A percentile compares a stretch with the other conserved stretches of the same genome.
Evolutionary conservation across 345 rosid species (phyloP).

Genomic region (Boechera retrofracta): DNA sequence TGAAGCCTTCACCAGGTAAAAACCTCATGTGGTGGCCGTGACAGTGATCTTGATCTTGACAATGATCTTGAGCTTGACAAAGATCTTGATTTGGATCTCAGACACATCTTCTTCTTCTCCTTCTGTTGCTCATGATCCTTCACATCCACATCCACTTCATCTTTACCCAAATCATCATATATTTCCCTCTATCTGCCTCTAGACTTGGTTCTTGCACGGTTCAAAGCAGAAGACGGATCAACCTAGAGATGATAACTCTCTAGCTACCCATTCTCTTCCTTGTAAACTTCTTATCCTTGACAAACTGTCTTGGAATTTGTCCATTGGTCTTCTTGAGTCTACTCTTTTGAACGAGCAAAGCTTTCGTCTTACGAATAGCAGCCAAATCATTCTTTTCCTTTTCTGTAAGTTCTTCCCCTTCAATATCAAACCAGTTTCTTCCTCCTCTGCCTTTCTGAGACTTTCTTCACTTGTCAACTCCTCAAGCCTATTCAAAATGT

Average conservation of each 20-base stretch:
- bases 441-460: slow-evolving; percentile 58
- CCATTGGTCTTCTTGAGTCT: slow-evolving; percentile 80
- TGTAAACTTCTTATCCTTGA: slow-evolving; percentile 66
- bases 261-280: slow-evolving; percentile 63
- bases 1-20: slow-evolving; percentile 84
- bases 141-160: slow-evolving; percentile 58
- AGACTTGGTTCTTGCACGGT: slow-evolving; percentile 68
- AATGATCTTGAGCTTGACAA: slow-evolving; percentile 47
- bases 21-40: slow-evolving; percentile 54
- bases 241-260: slow-evolving; percentile 66
- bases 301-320: slow-evolving; percentile 78
- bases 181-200: slow-evolving; percentile 78
- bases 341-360: slow-evolving; percentile 64
- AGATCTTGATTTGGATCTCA: slow-evolving; percentile 45
- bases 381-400: slow-evolving; percentile 71
- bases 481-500: slow-evolving; percentile 72
- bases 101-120: slow-evolving; percentile 61
- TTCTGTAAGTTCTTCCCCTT: slow-evolving; percentile 58
- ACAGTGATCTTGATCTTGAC: slow-evolving; percentile 57
- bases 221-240: slow-evolving; percentile 66
- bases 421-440: slow-evolving; percentile 65
- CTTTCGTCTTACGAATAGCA: slow-evolving; percentile 73
- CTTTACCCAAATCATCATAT: slow-evolving; percentile 49
- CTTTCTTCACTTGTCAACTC: slow-evolving; percentile 83
- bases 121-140: slow-evolving; percentile 43